Evolutionary conservation across 805 yeast genomes (phyloP).

Genomic region (Suhomyces vadensis): DNA sequence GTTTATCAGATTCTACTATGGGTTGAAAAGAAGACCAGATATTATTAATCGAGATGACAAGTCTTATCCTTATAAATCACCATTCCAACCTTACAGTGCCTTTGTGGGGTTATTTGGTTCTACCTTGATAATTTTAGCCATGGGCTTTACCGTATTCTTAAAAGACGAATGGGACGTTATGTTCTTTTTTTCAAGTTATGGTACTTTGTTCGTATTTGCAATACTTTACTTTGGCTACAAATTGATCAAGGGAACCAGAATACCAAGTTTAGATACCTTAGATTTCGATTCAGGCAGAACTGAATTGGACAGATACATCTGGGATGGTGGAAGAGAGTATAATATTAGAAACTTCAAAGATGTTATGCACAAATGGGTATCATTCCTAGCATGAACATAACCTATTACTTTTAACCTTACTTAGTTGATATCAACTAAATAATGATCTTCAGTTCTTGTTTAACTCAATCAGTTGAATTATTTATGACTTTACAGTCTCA

Average conservation of each 20-base stretch:
- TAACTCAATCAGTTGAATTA: conserved; percentile 1
- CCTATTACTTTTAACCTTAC: not conserved
- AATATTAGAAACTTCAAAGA: conserved; percentile 35
- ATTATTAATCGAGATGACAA: conserved; percentile 62
- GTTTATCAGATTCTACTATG: conserved; percentile 63
- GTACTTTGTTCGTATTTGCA: conserved; percentile 55
- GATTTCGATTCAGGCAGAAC: conserved; percentile 84
- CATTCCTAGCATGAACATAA: conserved; percentile 36
- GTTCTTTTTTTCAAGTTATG: conserved; percentile 65
- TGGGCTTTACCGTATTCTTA: conserved; percentile 66
- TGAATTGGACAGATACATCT: conserved; percentile 75
- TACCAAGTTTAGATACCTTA: conserved; percentile 68
- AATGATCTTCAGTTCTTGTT: not conserved
- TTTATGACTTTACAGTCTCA: not conserved
- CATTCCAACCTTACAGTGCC: conserved; percentile 70
- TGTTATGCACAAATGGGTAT: conserved; percentile 30
- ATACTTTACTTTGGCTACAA: conserved; percentile 57
- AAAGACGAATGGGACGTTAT: conserved; percentile 58
- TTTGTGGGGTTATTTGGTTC: conserved; percentile 61
- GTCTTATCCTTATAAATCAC: conserved; percentile 67
- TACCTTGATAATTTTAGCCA: conserved; percentile 47
- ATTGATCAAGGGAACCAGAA: conserved; percentile 58
- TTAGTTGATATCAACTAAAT: not conserved
- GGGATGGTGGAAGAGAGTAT: conserved; percentile 70
- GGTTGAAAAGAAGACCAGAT: conserved; percentile 60